phyloP scores from a whole-genome alignment of 1,284 basidiomycete genomes.

The Inonotus hispidus region DNA sequence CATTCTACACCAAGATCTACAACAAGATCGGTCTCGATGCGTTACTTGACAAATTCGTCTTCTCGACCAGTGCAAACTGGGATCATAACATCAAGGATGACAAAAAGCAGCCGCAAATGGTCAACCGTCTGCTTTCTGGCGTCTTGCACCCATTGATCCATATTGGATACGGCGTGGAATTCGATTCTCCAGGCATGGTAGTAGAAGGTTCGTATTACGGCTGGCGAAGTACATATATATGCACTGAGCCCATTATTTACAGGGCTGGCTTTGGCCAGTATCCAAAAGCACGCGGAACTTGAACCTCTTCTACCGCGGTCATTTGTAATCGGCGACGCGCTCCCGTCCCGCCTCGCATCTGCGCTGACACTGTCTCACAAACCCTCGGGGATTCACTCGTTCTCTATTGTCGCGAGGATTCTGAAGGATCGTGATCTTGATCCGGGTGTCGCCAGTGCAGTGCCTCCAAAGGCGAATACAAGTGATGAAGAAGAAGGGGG shows the following conservation, averaged over 20 bases:
- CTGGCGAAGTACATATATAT: not conserved
- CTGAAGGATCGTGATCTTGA: constrained; percentile 38
- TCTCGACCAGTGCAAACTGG: constrained; percentile 49
- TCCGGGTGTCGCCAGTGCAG: constrained; percentile 5
- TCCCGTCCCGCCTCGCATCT: not conserved
- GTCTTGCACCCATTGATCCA: constrained; percentile 65
- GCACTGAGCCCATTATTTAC: not conserved
- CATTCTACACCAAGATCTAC: constrained; percentile 47
- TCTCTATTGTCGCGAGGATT: constrained; percentile 43
- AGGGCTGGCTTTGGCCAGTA: constrained; percentile 15
- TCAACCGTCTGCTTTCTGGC: constrained; percentile 52
- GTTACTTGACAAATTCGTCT: constrained; percentile 52
- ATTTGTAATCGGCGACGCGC: not conserved
- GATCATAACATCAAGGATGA: constrained; percentile 22
- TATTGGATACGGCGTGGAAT: constrained; percentile 58
- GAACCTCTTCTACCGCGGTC: constrained; percentile 8
- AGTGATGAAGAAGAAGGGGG: constrained; percentile 15
- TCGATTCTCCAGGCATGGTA: constrained; percentile 54
- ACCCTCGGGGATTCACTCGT: constrained; percentile 27
- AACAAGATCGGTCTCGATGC: constrained; percentile 36
- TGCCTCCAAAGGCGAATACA: constrained; percentile 8
- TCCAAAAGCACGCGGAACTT: constrained; percentile 2
- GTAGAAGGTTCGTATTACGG: constrained; percentile 48
- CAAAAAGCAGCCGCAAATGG: constrained; percentile 47
- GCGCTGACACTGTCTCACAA: not conserved